phyloP scores from a whole-genome alignment of 1,284 basidiomycete species.

The Bothia castanella region DNA sequence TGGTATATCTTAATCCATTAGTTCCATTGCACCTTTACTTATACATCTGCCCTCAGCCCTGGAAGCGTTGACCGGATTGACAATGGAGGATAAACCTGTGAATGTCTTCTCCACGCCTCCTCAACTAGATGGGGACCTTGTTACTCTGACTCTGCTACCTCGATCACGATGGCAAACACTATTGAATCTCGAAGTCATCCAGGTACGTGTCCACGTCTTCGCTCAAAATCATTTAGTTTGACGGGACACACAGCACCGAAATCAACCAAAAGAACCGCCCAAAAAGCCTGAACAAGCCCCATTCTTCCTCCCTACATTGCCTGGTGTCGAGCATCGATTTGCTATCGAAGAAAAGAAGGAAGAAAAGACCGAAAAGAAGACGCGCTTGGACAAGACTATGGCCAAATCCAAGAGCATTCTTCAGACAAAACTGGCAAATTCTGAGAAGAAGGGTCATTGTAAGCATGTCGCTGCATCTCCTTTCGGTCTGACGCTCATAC shows the following conservation, averaged over 20 bases:
- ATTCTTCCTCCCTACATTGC: slow-evolving; percentile 92
- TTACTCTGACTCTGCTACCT: slow-evolving; percentile 90
- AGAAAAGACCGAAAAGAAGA: slow-evolving; percentile 42
- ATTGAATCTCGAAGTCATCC: slow-evolving; percentile 93
- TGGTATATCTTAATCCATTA: slow-evolving; percentile 36
- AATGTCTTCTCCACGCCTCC: slow-evolving; percentile 82
- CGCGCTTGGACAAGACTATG: slow-evolving; percentile 54
- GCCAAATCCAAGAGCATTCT: slow-evolving; percentile 70
- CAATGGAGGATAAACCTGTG: slow-evolving; percentile 53
- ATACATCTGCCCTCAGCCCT: slow-evolving; percentile 45
- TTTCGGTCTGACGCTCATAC: slow-evolving; percentile 1
- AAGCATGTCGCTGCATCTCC: slow-evolving; percentile 30
- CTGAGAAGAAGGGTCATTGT: slow-evolving; percentile 67
- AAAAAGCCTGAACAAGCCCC: slow-evolving; percentile 95
- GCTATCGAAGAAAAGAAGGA: slow-evolving; percentile 49
- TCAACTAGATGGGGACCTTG: slow-evolving; percentile 79
- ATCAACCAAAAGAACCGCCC: slow-evolving; percentile 94
- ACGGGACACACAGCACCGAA: slow-evolving; percentile 67
- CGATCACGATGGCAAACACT: slow-evolving; percentile 95
- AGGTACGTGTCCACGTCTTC: slow-evolving; percentile 44
- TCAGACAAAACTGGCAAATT: slow-evolving; percentile 57
- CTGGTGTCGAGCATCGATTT: slow-evolving; percentile 81
- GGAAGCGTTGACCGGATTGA: slow-evolving; percentile 57
- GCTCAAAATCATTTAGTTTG: not conserved
- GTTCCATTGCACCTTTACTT: slow-evolving; percentile 4